Evolutionary conservation across 2,329 filamentous ascomycete genomes (phyloP).

Genomic region (Hymenoscyphus albidus): DNA sequence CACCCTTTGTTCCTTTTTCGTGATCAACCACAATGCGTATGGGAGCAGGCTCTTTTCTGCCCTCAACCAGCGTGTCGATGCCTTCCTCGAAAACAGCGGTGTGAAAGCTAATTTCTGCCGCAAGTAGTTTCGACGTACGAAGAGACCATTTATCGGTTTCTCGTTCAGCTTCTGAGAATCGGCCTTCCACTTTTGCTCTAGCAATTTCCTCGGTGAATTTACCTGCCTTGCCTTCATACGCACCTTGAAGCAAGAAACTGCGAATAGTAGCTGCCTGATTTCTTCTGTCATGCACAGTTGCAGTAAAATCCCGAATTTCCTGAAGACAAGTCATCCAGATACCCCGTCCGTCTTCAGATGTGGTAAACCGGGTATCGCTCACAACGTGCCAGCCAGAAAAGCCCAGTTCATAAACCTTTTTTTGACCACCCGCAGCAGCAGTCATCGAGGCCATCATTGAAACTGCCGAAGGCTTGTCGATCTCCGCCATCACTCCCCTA

Average conservation of each 20-base stretch:
- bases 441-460: conserved; percentile 61
- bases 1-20: conserved; percentile 61
- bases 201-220: conserved; percentile 81
- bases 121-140: conserved; percentile 62
- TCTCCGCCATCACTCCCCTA: conserved; percentile 74
- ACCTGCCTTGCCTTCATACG: conserved; percentile 72
- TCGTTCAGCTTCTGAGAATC: conserved; percentile 79
- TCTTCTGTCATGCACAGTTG: conserved; percentile 43
- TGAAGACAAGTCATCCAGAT: conserved; percentile 65
- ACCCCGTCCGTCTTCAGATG: conserved; percentile 60
- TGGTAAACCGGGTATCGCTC: conserved; percentile 67
- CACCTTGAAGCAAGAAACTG: conserved; percentile 68
- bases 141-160: conserved; percentile 79
- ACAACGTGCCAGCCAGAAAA: conserved; percentile 72
- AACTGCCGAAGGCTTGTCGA: conserved; percentile 73
- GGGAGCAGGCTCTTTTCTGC: conserved; percentile 62
- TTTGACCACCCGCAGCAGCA: conserved; percentile 56
- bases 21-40: conserved; percentile 73
- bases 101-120: conserved; percentile 55
- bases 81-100: conserved; percentile 71
- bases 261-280: conserved; percentile 55
- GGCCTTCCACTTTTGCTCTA: conserved; percentile 80
- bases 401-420: conserved; percentile 62
- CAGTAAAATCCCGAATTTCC: conserved; percentile 54
- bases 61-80: conserved; percentile 57